Evolutionary conservation across 176 grass and related monocot species (phyloP).

Genomic region (Zea luxurians): DNA sequence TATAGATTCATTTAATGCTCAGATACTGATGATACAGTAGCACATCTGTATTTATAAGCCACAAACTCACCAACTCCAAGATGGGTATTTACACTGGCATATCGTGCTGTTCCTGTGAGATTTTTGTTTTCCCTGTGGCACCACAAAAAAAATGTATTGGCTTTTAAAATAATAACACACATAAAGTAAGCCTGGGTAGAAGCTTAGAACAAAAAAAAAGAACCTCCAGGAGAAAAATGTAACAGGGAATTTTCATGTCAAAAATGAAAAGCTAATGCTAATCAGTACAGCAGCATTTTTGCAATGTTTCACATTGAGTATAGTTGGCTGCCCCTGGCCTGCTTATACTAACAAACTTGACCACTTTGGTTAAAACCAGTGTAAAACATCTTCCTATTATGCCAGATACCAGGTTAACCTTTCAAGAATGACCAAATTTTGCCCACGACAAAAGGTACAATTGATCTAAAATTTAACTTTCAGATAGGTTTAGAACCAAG

Average conservation of each 20-base stretch:
- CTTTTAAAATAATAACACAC: not conserved
- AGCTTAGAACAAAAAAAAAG: conserved; percentile 3
- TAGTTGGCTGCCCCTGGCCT: not conserved
- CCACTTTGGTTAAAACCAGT: not conserved
- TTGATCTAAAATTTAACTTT: not conserved
- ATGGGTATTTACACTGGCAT: conserved; percentile 72
- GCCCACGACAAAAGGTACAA: not conserved
- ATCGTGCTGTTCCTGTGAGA: conserved; percentile 64
- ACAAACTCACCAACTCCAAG: conserved; percentile 63
- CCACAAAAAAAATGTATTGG: not conserved
- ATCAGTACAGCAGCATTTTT: not conserved
- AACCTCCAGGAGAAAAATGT: not conserved
- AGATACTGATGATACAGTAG: not conserved
- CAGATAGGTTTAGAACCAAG: conserved; percentile 3
- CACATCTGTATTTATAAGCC: not conserved
- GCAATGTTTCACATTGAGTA: not conserved
- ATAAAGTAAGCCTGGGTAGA: not conserved
- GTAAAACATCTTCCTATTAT: not conserved
- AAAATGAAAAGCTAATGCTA: not conserved
- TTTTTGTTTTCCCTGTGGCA: conserved; percentile 66
- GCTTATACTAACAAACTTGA: not conserved
- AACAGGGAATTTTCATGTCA: not conserved
- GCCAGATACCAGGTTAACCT: not conserved
- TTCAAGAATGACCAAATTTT: not conserved
- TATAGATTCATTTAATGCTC: not conserved